These are phyloP conservation scores for Eremothecium cymbalariae DNA, from an alignment of 1,139 yeast genomes.

Conservation along the genomic window DNA sequence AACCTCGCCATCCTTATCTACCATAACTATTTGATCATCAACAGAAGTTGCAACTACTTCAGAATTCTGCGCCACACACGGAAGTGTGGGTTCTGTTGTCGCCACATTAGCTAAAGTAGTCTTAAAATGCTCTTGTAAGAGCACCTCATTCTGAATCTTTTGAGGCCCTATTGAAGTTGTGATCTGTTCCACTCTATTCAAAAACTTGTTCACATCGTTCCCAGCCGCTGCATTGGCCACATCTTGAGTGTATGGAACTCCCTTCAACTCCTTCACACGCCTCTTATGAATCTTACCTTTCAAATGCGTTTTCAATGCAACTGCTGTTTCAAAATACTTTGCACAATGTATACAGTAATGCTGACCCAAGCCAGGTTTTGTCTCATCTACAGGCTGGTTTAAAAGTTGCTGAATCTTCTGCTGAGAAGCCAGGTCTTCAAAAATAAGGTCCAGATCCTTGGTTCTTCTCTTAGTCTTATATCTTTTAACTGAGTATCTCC, in stretches of 20 bases:
- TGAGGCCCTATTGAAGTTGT: constrained; percentile 32
- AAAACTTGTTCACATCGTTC: constrained; percentile 56
- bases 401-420: constrained; percentile 56
- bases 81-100: constrained; percentile 30
- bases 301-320: constrained; percentile 63
- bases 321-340: constrained; percentile 75
- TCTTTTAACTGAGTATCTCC: constrained; percentile 71
- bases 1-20: constrained; percentile 12
- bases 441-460: constrained; percentile 77
- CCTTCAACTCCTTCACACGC: constrained; percentile 65
- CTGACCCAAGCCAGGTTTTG: constrained; percentile 89
- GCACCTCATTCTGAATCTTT: constrained; percentile 25
- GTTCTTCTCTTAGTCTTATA: constrained; percentile 79
- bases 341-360: constrained; percentile 93
- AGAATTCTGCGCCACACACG: constrained; percentile 19
- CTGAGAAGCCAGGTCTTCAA: constrained; percentile 59
- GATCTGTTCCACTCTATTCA: constrained; percentile 52
- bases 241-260: constrained; percentile 74
- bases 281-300: constrained; percentile 78
- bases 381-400: constrained; percentile 82
- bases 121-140: constrained; percentile 25
- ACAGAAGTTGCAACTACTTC: constrained; percentile 4
- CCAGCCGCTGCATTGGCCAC: constrained; percentile 94
- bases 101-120: constrained; percentile 22
- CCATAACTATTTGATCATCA: constrained; percentile 3